phyloP scores from a whole-genome alignment of 257 asterid species.

The Ilex aquifolium region DNA sequence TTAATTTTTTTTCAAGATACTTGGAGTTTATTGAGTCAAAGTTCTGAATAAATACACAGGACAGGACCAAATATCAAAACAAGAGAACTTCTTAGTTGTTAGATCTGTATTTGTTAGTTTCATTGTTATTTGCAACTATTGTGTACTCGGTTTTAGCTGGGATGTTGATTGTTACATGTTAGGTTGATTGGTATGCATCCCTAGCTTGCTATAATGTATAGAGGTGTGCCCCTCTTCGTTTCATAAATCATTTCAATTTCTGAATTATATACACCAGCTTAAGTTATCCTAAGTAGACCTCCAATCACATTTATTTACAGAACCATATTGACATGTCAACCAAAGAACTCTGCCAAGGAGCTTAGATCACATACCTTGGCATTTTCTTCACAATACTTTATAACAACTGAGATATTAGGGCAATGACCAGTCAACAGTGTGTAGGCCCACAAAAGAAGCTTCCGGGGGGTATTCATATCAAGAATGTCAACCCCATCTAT shows the following conservation, averaged over 20 bases:
- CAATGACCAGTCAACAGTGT: constrained; percentile 80
- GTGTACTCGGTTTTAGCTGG: too few relatives aligned
- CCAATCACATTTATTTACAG: not conserved
- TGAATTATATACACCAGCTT: too few relatives aligned
- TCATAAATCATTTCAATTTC: not conserved
- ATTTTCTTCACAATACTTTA: constrained; percentile 84
- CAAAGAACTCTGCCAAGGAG: not conserved
- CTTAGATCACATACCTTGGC: constrained; percentile 47
- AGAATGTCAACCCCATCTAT: constrained; percentile 85
- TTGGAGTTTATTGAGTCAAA: too few relatives aligned
- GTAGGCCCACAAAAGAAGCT: constrained; percentile 93
- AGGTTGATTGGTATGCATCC: not conserved
- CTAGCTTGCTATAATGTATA: not conserved
- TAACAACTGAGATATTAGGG: constrained; percentile 56
- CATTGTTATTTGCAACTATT: too few relatives aligned
- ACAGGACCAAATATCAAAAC: too few relatives aligned
- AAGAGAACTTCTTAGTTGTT: too few relatives aligned
- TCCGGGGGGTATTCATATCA: constrained; percentile 92
- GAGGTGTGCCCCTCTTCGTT: not conserved
- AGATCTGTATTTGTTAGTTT: too few relatives aligned
- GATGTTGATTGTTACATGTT: not conserved
- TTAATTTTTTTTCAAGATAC: too few relatives aligned
- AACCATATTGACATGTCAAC: constrained; percentile 2
- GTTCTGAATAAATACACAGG: too few relatives aligned
- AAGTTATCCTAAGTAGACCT: not conserved